These are phyloP conservation scores for Herpomyces periplanetae DNA, from an alignment of 2,329 filamentous ascomycete species.

Conservation along the genomic window DNA sequence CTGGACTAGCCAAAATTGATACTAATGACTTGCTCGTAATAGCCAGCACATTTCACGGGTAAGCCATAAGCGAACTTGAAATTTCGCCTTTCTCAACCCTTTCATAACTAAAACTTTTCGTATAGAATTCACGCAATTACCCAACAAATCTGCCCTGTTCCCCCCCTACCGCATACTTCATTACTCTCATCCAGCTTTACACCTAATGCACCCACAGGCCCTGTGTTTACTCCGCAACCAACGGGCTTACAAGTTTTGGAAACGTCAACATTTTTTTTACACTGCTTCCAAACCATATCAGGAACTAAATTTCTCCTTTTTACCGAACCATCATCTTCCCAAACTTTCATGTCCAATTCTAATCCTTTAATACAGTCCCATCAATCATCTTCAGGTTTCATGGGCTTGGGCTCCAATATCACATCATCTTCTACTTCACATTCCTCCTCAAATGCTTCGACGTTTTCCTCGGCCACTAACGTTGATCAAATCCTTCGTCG, in stretches of 20 bases:
- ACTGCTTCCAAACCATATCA: constrained; percentile 78
- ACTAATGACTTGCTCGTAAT: constrained; percentile 91
- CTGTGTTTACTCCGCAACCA: constrained; percentile 1
- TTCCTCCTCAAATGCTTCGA: too few relatives aligned
- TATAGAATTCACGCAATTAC: constrained; percentile 3
- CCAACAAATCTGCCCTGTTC: constrained; percentile 6
- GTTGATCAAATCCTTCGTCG: constrained; percentile 43
- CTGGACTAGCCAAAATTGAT: constrained; percentile 47
- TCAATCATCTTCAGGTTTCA: too few relatives aligned
- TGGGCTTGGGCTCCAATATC: too few relatives aligned
- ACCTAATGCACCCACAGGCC: constrained; percentile 7
- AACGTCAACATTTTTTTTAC: constrained; percentile 66
- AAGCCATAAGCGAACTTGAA: constrained; percentile 6
- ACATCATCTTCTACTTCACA: too few relatives aligned
- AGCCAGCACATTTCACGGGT: constrained; percentile 89
- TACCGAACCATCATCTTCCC: constrained; percentile 56
- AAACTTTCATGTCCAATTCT: too few relatives aligned
- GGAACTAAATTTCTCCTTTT: constrained; percentile 86
- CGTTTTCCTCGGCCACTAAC: too few relatives aligned
- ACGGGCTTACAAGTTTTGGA: constrained; percentile 73
- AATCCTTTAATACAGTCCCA: too few relatives aligned
- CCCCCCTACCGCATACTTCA: constrained; percentile 5
- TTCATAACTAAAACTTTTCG: neutral
- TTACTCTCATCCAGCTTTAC: constrained; percentile 6
- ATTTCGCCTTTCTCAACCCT: neutral